phyloP scores from a whole-genome alignment of 169 alveolate genomes.

The Plasmodium gonderi region DNA sequence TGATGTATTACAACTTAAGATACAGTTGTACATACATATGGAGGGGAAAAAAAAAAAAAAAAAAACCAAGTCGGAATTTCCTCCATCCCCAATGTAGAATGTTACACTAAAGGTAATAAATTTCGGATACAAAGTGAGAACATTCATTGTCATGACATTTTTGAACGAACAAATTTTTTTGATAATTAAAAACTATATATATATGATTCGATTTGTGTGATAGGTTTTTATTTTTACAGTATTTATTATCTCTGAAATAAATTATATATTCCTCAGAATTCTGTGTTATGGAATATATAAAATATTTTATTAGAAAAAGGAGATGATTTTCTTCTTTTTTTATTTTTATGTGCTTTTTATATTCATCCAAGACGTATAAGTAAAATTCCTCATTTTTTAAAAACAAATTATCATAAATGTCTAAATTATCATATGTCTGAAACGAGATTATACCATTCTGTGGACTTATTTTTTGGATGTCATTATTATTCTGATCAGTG shows the following conservation, averaged over 20 bases:
- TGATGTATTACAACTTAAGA: too few relatives aligned
- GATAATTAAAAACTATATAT: constrained; percentile 53
- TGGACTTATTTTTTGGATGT: not conserved
- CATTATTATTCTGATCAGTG: not conserved
- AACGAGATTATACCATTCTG: not conserved
- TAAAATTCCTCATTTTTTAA: constrained; percentile 30
- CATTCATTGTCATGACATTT: constrained; percentile 72
- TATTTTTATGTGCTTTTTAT: constrained; percentile 13
- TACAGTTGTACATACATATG: too few relatives aligned
- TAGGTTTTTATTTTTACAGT: constrained; percentile 52
- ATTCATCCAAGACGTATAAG: constrained; percentile 27
- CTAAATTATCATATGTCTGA: not conserved
- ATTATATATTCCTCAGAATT: constrained; percentile 48
- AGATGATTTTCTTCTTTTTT: not conserved
- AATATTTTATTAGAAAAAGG: constrained; percentile 31
- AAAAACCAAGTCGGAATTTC: too few relatives aligned
- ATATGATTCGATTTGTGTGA: constrained; percentile 75
- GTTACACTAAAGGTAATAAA: constrained; percentile 4
- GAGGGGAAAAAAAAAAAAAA: too few relatives aligned
- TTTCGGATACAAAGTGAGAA: constrained; percentile 38
- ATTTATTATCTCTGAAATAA: constrained; percentile 68
- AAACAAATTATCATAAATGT: constrained; percentile 31
- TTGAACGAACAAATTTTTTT: constrained; percentile 51
- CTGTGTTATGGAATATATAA: constrained; percentile 30
- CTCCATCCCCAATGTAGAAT: too few relatives aligned